Evolutionary conservation across 1,139 yeast genomes (phyloP), one percentile per base, ranked within the genome.

Genomic region (Sugiyamaella neomexicana): DNA sequence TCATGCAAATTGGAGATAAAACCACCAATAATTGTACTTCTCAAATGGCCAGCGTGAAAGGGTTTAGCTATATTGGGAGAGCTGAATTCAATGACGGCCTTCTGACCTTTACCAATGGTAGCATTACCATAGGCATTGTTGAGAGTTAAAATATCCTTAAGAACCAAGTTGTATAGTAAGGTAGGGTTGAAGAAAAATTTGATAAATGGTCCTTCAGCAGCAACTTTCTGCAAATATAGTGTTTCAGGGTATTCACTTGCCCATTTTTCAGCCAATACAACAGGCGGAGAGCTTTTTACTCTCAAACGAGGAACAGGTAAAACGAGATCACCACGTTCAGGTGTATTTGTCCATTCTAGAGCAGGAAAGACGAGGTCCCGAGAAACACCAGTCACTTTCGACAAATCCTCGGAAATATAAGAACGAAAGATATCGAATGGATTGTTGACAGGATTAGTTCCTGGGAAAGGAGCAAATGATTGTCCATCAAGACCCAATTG

Each of bases 11-110:
- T 93, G 46, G 96, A 75, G 56, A 95, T 73, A 75, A 90, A 93
- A n/a, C 99, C 98, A 65, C 99, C 99, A 70, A 93, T 93, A 69
- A 93, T 93, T 39, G 99, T 93, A 42, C 97, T 89, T 76, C 99
- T 85, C 74, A 93, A 83, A 73, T 93, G 99, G 56, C 99, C 99
- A 57, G 99, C 99, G 69, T 93, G 99, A 86, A 93, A 93, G 12
- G 99, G 99, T 74, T 93, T 93, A 62, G 99, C 99, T 68, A 93
- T 93, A 72, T 93, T 93, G 62, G 99, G 99, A 46, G 98, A 91
- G 3, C 97, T 89, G 68, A 95, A 93, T 72, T 93, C 99, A 63
- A 95, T 80, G 51, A 90, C 68, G 23, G 86, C 78, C 64, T 79
- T 87, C 74, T 93, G 86, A 62, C 84, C 85, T 43, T 75, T 75